phyloP scores from a whole-genome alignment of 805 yeast genomes.

The Metschnikowia borealis region DNA sequence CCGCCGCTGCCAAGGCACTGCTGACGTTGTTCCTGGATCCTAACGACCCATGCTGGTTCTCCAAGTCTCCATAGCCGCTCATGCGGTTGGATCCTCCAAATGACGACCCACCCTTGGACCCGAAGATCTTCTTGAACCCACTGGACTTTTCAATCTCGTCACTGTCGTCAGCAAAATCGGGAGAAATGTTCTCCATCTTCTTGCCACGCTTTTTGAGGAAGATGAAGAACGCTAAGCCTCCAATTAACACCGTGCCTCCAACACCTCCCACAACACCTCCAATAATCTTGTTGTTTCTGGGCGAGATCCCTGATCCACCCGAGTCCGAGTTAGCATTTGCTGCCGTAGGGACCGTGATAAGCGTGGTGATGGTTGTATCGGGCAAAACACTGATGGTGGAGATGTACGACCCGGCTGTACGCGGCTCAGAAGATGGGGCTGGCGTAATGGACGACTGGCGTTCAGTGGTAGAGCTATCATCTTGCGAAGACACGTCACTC shows the following conservation, averaged over 20 bases:
- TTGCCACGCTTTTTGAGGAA: conserved; percentile 31
- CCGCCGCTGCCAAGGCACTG: conserved; percentile 6
- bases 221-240: conserved; percentile 33
- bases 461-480: not conserved
- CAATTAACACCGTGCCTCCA: conserved; percentile 43
- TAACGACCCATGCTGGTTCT: conserved; percentile 16
- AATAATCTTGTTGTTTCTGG: conserved; percentile 28
- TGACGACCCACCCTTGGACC: conserved; percentile 20
- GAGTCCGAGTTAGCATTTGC: conserved; percentile 13
- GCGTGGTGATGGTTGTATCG: conserved; percentile 40
- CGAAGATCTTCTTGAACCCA: conserved; percentile 31
- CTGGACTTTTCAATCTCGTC: conserved; percentile 17
- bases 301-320: conserved; percentile 8
- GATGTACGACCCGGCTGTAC: conserved; percentile 5
- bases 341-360: conserved; percentile 36
- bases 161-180: conserved; percentile 38
- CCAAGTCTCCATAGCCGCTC: conserved; percentile 24
- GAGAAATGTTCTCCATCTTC: conserved; percentile 37
- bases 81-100: conserved; percentile 7
- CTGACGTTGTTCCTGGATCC: not conserved
- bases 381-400: conserved; percentile 22
- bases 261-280: conserved; percentile 46
- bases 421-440: conserved; percentile 7
- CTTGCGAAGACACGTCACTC: not conserved
- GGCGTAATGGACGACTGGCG: conserved; percentile 2